Evolutionary conservation across 305 asterid species (phyloP).

Genomic region (Fraxinus velutina): DNA sequence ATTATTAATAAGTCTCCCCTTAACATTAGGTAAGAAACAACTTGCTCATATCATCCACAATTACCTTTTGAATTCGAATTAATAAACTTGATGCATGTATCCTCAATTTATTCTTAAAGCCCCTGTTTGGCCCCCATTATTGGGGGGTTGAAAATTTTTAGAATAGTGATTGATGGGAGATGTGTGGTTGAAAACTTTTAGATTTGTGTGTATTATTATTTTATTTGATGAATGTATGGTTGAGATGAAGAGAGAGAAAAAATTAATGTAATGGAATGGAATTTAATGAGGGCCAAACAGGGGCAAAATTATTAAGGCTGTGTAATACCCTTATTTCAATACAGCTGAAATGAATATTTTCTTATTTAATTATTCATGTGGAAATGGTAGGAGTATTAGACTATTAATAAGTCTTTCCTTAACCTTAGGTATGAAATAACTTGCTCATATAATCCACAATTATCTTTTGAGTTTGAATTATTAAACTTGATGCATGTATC

Average conservation of each 20-base stretch:
- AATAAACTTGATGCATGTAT: neutral
- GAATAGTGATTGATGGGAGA: too few species aligned
- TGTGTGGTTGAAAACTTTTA: too few species aligned
- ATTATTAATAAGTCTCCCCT: neutral
- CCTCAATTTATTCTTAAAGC: neutral
- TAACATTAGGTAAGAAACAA: neutral
- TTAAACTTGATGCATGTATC: neutral
- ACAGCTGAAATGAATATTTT: neutral
- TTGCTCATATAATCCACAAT: neutral
- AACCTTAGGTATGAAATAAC: neutral
- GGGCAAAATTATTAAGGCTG: neutral
- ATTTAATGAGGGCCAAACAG: too few species aligned
- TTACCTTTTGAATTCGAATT: neutral
- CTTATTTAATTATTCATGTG: neutral
- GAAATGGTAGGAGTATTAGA: neutral
- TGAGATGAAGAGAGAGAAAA: too few species aligned
- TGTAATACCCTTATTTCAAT: neutral
- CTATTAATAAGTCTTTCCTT: neutral
- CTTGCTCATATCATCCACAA: neutral
- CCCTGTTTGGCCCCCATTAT: too few species aligned
- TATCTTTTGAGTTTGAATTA: neutral
- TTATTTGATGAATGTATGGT: too few species aligned
- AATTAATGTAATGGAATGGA: too few species aligned
- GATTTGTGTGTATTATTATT: too few species aligned
- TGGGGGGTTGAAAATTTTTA: too few species aligned